Evolutionary conservation across 2,329 filamentous ascomycete species (phyloP).

Genomic region (Aphanoascus verrucosus): DNA sequence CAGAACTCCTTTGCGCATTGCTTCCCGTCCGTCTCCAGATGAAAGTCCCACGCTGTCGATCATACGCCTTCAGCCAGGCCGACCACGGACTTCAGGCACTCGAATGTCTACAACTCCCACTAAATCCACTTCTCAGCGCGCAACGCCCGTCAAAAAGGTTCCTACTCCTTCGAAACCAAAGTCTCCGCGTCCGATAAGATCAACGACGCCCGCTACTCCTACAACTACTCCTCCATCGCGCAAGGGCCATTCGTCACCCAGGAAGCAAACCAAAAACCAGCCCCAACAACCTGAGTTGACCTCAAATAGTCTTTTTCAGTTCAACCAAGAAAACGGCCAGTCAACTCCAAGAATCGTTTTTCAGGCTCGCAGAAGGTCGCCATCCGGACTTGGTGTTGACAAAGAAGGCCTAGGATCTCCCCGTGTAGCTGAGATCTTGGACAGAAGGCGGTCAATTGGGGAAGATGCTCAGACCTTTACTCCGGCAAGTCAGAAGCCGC

Average conservation of each 20-base stretch:
- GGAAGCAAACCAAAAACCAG: conserved; percentile 37
- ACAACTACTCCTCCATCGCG: conserved; percentile 7
- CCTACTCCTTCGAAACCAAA: conserved; percentile 28
- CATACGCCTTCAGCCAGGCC: conserved; percentile 39
- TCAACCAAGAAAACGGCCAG: conserved; percentile 44
- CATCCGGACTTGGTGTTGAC: conserved; percentile 60
- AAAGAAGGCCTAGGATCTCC: conserved; percentile 64
- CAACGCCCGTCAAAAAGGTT: conserved; percentile 32
- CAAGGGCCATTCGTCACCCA: conserved; percentile 33
- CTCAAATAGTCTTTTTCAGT: conserved; percentile 42
- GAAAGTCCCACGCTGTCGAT: conserved; percentile 48
- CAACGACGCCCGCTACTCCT: conserved; percentile 9
- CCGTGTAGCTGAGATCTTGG: conserved; percentile 58
- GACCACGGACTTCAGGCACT: conserved; percentile 37
- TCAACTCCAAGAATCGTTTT: conserved; percentile 55
- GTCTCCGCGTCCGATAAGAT: background rate
- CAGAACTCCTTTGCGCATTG: conserved; percentile 25
- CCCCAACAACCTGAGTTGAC: conserved; percentile 32
- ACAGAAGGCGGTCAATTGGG: conserved; percentile 60
- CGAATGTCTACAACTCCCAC: conserved; percentile 37
- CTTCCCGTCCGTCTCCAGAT: conserved; percentile 37
- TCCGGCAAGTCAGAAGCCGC: conserved; percentile 36
- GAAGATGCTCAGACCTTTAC: conserved; percentile 55
- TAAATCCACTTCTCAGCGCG: conserved; percentile 27
- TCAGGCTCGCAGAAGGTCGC: conserved; percentile 49